Base-by-base conservation (phyloP, 495 filamentous ascomycete genomes). In the Hyaloscypha finlandica region DNA sequence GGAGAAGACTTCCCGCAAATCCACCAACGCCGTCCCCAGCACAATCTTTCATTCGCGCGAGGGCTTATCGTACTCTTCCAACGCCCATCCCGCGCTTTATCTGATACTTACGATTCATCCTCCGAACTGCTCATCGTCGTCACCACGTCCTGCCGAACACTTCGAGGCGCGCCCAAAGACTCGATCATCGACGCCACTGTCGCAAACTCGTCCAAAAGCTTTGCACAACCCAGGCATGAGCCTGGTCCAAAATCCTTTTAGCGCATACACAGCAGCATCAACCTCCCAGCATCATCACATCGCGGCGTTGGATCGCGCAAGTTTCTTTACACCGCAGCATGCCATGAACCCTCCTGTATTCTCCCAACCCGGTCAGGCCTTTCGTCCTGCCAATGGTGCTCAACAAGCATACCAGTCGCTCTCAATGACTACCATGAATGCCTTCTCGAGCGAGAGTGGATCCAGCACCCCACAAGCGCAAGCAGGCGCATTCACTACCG, bases 321-420 rank as follows among this genome's bases (percentile, higher is more conserved):
- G 12, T 66, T 61, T 55, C 9, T 68, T 66, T 62, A 61, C 61
- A 67, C 63, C 63, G 42, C 64, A 74, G 70, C 62, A 74, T 74
- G 72, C 72, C 59, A 74, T 74, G 72, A 70, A 74, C 63, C 52
- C 70, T 68, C 68, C 68, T 33, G 45, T 42, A 30, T 74, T 68
- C 48, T 59, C 66, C 65, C 72, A 68, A 62, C 39, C 55, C 29
- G 70, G 65, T 33, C 72, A 68, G 68, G 66, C 67, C 59, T 72
- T 70, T 66, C 70, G 65, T 62, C 53, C 62, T 14, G 58, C 72
- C 31, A 71, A 70, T 68, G 70, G 61, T 30, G 19, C 65, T 32
- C 72, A 72, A 52, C 68, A 70, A 33, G 12, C 67, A 6, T 74
- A 70, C 55, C 72, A 69, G 58, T 71, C 71, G 5, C 63, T 72